Base-by-base conservation (phyloP, 2,329 filamentous ascomycete species). In the Epichloe uncinata region DNA sequence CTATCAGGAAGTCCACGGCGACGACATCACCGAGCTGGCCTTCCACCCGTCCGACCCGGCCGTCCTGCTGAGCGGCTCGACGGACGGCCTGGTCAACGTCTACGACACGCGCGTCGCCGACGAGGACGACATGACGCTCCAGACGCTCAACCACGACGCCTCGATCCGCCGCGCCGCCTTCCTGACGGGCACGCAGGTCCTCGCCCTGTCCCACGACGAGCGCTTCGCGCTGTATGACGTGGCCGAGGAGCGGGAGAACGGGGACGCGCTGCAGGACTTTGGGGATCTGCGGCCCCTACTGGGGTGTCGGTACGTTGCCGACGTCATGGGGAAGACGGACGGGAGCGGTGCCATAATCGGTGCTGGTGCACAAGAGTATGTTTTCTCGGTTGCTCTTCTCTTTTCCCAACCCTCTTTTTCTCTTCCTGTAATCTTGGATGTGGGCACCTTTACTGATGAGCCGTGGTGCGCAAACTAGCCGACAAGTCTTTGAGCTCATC, bases 131-230 rank as follows among this genome's bases (percentile, higher is more conserved):
- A 81, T 86, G 1, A 70, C 89, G 18, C 72, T 85, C 52, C 84
- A 88, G 65, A 85, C 87, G 12, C 81, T 90, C 63, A 91, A 91
- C 64, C 84, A 87, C 61, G 75, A 78, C 37, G 79, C 82, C 35
- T 87, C 85, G 0, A 78, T 91, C 55, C 85, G 88, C 63, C 83
- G 79, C 56, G 81, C 85, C 13, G 83, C 81, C 5, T 90, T 89
- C 67, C 69, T 91, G 49, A 78, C 57, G 6, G 65, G 70, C 15
- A 75, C 74, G 5, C 77, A 84, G 59, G 76, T 89, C 34, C 87
- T 81, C 55, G 84, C 84, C 4, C 67, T 90, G 9, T 87, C 84
- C 1, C 85, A 88, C 52, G 87, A 91, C 61, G 87, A 93, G 69
- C 81, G 79, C 52, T 77, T 89, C 54, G 82, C 84, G 16, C 74